Evolutionary conservation across 116 monocot species (phyloP), one percentile per base, ranked within the genome.

Genomic region (Dioscorea cayenensis): DNA sequence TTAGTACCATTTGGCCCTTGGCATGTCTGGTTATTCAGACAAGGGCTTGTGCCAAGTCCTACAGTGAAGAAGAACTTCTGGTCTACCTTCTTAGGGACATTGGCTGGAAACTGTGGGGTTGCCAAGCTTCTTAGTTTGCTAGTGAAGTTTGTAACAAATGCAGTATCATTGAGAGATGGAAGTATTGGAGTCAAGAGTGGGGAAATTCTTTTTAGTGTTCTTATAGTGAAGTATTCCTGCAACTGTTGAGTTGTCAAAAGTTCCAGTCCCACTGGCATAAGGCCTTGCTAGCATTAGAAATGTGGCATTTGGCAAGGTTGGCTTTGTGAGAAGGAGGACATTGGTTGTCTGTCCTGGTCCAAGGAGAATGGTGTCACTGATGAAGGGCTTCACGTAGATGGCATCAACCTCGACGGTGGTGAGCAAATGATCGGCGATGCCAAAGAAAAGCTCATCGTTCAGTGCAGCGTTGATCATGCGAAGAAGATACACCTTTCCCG

Each of bases 371-470:
- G 37, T 23, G 19, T 60, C 17, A 14, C 76, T 72, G 25, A 10
- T 8, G 68, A 76, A 81, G 27, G 76, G 81, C 38, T 72, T 76
- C 10, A 60, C 65, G 72, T 76, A 81, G 55, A 76, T 60, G 2
- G 81, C 76, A 51, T 81, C 76, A 27, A 58, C 71, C 6, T 65
- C 81, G 18, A 81, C 81, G 1, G 76, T 72, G 37, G 76, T 81
- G 67, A 81, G 65, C 25, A 19, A 27, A 69, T 81, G 81, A 51
- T 69, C 69, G 50, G 72, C 81, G 64, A 81, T 65, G 58, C 68
- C 72, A 73, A 81, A 81, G 81, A 77, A 81, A 64, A 77, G 81
- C 69, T 81, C 74, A 22, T 77, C 69, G 49, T 82, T 82, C 60
- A 82, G 73, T 1, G 74, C 76, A 21, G 76, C 76, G 36, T 72